Percentiles rank a stretch among this genome's conserved stretches.
phyloP scores from a whole-genome alignment of 1,139 yeast genomes.

The Debaryomycetaceae sp. region DNA sequence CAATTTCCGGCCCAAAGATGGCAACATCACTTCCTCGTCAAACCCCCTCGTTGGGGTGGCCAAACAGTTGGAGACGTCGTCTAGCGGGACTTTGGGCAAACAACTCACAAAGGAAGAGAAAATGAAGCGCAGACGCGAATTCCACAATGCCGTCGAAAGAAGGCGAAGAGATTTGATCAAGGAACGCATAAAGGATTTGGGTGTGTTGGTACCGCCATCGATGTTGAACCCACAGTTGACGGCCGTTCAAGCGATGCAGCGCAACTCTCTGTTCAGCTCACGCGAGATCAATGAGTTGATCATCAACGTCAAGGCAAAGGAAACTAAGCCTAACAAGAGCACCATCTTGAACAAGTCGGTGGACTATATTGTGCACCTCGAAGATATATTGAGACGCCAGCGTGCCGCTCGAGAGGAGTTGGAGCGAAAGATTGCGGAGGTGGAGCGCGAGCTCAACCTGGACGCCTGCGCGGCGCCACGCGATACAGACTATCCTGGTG shows the following conservation, averaged over 20 bases:
- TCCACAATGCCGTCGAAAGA: slow-evolving; percentile 79
- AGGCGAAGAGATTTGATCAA: slow-evolving; percentile 75
- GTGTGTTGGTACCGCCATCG: slow-evolving; percentile 68
- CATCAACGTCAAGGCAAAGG: slow-evolving; percentile 47
- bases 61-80: slow-evolving; percentile 19
- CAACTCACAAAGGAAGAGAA: slow-evolving; percentile 66
- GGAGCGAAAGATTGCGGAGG: slow-evolving; percentile 13
- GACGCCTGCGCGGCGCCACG: too few species aligned
- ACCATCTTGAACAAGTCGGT: slow-evolving; percentile 65
- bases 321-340: slow-evolving; percentile 68
- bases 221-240: slow-evolving; percentile 48
- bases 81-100: slow-evolving; percentile 23
- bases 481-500: not conserved
- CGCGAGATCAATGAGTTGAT: slow-evolving; percentile 36
- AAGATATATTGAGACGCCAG: slow-evolving; percentile 38
- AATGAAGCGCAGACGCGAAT: slow-evolving; percentile 63
- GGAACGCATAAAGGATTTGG: slow-evolving; percentile 69
- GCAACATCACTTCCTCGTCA: slow-evolving; percentile 7
- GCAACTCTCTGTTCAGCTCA: slow-evolving; percentile 26
- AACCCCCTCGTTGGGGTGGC: slow-evolving; percentile 5
- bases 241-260: slow-evolving; percentile 46
- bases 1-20: slow-evolving; percentile 14
- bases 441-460: slow-evolving; percentile 4
- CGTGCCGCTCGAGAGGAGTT: slow-evolving; percentile 21
- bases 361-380: slow-evolving; percentile 58